Conservation (phyloP, 139 green algal genomes). For the Coelastrella sp. region DNA sequence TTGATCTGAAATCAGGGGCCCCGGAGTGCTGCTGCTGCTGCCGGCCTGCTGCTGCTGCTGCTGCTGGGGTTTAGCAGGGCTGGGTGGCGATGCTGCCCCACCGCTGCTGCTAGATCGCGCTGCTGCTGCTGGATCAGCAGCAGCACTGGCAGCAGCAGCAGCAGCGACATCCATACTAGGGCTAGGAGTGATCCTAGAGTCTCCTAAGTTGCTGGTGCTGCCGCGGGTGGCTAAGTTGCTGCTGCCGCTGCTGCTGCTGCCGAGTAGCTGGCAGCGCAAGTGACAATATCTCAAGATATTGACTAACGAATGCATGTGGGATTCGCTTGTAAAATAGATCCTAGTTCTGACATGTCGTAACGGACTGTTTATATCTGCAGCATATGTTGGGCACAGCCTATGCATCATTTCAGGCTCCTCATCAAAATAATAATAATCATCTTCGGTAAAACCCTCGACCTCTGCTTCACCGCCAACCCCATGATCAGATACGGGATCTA, state of each 20-base stretch:
- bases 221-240: neutral
- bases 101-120: neutral
- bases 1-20: conserved; percentile 42
- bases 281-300: conserved; percentile 94
- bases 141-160: conserved; percentile 2
- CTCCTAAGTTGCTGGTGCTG: neutral
- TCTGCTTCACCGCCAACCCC: conserved; percentile 38
- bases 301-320: conserved; percentile 96
- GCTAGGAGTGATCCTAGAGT: neutral
- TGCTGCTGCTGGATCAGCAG: neutral
- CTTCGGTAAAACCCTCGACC: conserved; percentile 41
- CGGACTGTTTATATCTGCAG: conserved; percentile 95
- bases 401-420: conserved; percentile 62
- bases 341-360: conserved; percentile 94
- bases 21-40: neutral
- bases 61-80: neutral
- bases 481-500: neutral
- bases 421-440: conserved; percentile 42
- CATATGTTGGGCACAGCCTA: conserved; percentile 90
- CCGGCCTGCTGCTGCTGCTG: conserved; percentile 23
- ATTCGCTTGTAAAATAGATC: conserved; percentile 99
- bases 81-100: conserved; percentile 1
- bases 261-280: neutral
- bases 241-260: conserved; percentile 26
- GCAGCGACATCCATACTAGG: neutral